Base-by-base conservation (phyloP, 495 filamentous ascomycete genomes). In the Xanthoparmelia taractica region DNA sequence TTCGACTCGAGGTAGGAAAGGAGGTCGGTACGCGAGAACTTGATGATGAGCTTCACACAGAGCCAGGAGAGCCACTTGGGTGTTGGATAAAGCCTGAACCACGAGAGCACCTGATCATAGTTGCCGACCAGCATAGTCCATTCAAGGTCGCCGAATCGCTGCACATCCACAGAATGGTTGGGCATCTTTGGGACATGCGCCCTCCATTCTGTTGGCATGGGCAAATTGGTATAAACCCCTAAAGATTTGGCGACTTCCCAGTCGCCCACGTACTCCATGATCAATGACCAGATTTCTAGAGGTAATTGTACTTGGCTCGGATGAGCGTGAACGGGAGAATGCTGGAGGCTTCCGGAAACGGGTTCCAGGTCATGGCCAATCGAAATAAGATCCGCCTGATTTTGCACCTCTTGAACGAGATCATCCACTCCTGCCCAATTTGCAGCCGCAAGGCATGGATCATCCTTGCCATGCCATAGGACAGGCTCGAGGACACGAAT, bases 191-290 rank as follows among this genome's bases (percentile, higher is more conserved):
- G 65, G 62, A 33, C 68, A 68, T 41, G 68, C 63, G 71, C 73
- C 64, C 83, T 83, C 92, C 92, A 97, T 69, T 90, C 85, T 20
- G 76, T 69, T 3, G 92, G 91, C 37, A 86, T 83, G 20, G 83
- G 79, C 10, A 96, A 75, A 52, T 79, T 91, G 7, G 90, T 88
- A 66, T 87, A 89, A 48, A 97, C 79, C 59, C 90, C 85, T 17
- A 97, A 80, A 3, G 88, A 85, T 57, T 82, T 87, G 20, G 92
- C 87, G 4, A 91, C 79, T 74, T 96, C 92, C 92, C 92, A 97
- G 71, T 97, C 92, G 20, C 84, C 83, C 20, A 91, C 80, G 66
- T 86, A 85, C 67, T 94, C 87, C 48, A 97, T 85, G 31, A 97
- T 87, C 55, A 89, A 87, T 34, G 88, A 83, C 92, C 92, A 96